phyloP scores from a whole-genome alignment of 2,329 filamentous ascomycete species.

The Chaetomium sp. region DNA sequence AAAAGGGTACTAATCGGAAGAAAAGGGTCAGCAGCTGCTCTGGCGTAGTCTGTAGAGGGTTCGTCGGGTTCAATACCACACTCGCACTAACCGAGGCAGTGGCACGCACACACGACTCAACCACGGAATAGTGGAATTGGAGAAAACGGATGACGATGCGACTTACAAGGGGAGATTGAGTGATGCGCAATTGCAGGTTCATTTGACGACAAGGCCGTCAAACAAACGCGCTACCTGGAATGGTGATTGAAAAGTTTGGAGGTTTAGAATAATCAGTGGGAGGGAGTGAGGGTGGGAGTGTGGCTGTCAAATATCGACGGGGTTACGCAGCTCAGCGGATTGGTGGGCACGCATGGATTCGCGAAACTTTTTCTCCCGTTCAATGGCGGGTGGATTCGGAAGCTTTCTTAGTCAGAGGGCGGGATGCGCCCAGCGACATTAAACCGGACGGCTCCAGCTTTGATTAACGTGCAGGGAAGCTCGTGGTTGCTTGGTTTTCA shows the following conservation, averaged over 20 bases:
- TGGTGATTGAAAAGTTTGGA: constrained; percentile 25
- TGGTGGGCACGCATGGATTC: constrained; percentile 18
- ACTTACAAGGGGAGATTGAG: constrained; percentile 66
- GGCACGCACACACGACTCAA: not conserved
- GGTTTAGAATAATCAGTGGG: constrained; percentile 27
- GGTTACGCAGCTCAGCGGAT: constrained; percentile 9
- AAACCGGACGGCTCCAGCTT: constrained; percentile 14
- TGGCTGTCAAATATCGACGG: constrained; percentile 25
- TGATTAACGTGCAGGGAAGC: constrained; percentile 9
- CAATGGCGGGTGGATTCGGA: constrained; percentile 33
- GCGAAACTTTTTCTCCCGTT: constrained; percentile 24
- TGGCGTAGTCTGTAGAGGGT: not conserved
- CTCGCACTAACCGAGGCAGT: not conserved
- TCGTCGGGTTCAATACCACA: not conserved
- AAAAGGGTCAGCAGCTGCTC: not conserved
- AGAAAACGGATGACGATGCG: not conserved
- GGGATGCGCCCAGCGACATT: not conserved
- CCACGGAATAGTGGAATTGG: not conserved
- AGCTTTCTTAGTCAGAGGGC: constrained; percentile 24
- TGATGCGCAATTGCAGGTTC: constrained; percentile 82
- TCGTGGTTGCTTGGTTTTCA: not conserved
- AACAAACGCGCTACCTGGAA: constrained; percentile 75
- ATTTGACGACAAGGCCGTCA: constrained; percentile 95
- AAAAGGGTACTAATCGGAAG: constrained; percentile 51
- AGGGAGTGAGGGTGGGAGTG: constrained; percentile 19